Conservation (phyloP, 2,329 filamentous ascomycete species). For the Fusarium sublunatum region DNA sequence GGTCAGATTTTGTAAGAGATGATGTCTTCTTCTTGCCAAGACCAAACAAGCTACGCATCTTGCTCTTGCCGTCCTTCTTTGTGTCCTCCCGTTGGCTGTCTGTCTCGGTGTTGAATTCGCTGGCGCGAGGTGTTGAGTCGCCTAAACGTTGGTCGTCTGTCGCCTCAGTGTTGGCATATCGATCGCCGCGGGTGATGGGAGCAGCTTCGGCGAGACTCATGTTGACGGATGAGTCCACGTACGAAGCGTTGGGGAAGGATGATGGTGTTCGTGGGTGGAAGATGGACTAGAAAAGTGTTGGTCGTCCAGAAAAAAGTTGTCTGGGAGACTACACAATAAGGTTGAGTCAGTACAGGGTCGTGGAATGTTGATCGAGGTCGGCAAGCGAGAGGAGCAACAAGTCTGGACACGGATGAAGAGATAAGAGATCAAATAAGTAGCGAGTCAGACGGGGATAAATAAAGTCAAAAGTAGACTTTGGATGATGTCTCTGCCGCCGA, state of each 20-base stretch:
- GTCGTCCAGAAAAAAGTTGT: slow-evolving; percentile 14
- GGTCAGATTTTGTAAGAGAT: slow-evolving; percentile 26
- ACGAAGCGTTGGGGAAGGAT: slow-evolving; percentile 2
- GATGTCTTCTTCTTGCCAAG: slow-evolving; percentile 69
- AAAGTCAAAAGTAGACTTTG: slow-evolving; percentile 18
- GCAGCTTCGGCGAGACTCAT: slow-evolving; percentile 50
- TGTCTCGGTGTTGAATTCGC: slow-evolving; percentile 58
- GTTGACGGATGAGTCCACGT: slow-evolving; percentile 13
- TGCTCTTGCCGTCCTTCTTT: slow-evolving; percentile 52
- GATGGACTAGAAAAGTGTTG: slow-evolving; percentile 6
- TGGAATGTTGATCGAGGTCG: slow-evolving; percentile 28
- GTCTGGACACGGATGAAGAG: slow-evolving; percentile 1
- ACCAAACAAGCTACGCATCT: slow-evolving; percentile 68
- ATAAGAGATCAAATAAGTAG: slow-evolving; percentile 6
- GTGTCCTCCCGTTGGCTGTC: slow-evolving; percentile 25
- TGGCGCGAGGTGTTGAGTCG: slow-evolving; percentile 50
- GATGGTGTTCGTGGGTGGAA: background rate
- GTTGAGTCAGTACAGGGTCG: slow-evolving; percentile 29
- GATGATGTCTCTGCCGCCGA: slow-evolving; percentile 16
- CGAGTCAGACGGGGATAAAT: slow-evolving; percentile 4
- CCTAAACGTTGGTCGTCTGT: slow-evolving; percentile 46
- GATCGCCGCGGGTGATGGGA: slow-evolving; percentile 32
- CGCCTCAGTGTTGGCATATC: slow-evolving; percentile 32
- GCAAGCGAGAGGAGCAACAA: slow-evolving; percentile 33
- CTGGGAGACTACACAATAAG: slow-evolving; percentile 19